These are phyloP conservation scores for Dictyostelium capitatum DNA, from an alignment of 78 protist genomes.

Conservation along the genomic window DNA sequence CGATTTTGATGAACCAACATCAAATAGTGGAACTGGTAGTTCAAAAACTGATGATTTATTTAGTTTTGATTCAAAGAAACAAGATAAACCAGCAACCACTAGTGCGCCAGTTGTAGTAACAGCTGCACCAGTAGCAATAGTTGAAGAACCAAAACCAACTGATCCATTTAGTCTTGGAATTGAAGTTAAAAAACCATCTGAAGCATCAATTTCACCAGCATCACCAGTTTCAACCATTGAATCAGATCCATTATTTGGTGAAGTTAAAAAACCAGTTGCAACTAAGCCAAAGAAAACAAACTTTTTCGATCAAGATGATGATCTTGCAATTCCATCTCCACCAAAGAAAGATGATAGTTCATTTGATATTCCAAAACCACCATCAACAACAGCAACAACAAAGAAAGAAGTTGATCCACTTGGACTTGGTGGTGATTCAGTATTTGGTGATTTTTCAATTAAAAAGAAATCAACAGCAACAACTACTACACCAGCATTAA, in stretches of 20 bases:
- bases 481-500: neutral
- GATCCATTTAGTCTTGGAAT: neutral
- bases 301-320: constrained; percentile 20
- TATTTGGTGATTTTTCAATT: constrained; percentile 30
- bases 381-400: neutral
- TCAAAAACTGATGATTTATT: neutral
- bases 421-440: neutral
- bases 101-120: too few relatives aligned
- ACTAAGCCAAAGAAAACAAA: constrained; percentile 37
- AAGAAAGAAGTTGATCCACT: neutral
- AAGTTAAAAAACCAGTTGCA: constrained; percentile 20
- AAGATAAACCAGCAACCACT: neutral
- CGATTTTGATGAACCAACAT: constrained; percentile 27
- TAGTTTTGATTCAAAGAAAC: constrained; percentile 18
- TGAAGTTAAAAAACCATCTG: constrained; percentile 21
- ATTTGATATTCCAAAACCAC: constrained; percentile 8
- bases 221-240: constrained; percentile 1
- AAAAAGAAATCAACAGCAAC: neutral
- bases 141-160: neutral
- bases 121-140: too few relatives aligned
- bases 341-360: neutral
- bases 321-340: neutral
- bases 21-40: neutral
- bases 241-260: constrained; percentile 25
- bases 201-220: neutral